These are phyloP conservation scores for Helichrysum umbraculigerum DNA, from an alignment of 129 eudicot genomes.

Conservation along the genomic window DNA sequence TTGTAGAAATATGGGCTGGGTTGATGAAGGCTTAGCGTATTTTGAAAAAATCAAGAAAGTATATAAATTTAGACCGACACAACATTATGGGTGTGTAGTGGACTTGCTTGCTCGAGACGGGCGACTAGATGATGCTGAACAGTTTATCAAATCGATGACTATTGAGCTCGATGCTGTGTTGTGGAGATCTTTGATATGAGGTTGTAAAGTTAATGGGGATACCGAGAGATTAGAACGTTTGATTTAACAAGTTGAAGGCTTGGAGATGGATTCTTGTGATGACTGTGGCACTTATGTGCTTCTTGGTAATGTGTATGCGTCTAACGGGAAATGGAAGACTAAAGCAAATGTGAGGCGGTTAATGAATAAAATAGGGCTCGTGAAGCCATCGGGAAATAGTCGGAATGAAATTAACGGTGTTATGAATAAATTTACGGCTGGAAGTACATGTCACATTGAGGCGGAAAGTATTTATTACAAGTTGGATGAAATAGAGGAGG, in stretches of 20 bases:
- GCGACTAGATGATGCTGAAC: constrained; percentile 49
- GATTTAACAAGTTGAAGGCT: constrained; percentile 32
- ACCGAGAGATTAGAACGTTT: constrained; percentile 37
- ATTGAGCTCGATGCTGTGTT: constrained; percentile 44
- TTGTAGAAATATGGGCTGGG: constrained; percentile 52
- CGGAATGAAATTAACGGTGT: constrained; percentile 38
- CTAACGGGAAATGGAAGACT: constrained; percentile 50
- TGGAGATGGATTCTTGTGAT: constrained; percentile 29
- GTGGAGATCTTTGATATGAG: constrained; percentile 55
- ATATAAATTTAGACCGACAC: constrained; percentile 44
- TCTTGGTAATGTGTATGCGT: constrained; percentile 44
- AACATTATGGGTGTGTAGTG: constrained; percentile 60
- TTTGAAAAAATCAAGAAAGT: constrained; percentile 34
- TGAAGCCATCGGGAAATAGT: constrained; percentile 47
- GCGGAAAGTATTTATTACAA: constrained; percentile 35
- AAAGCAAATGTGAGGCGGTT: constrained; percentile 37
- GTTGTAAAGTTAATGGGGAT: constrained; percentile 51
- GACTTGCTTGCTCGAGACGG: constrained; percentile 59
- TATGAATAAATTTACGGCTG: constrained; percentile 47
- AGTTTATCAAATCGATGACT: constrained; percentile 46
- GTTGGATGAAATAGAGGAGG: constrained; percentile 37
- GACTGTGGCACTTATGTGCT: constrained; percentile 46
- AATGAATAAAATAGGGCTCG: constrained; percentile 40
- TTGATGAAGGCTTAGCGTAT: constrained; percentile 34
- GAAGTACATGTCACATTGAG: constrained; percentile 39